phyloP scores from a whole-genome alignment of 768 basidiomycete genomes.

The Russula sp. region DNA sequence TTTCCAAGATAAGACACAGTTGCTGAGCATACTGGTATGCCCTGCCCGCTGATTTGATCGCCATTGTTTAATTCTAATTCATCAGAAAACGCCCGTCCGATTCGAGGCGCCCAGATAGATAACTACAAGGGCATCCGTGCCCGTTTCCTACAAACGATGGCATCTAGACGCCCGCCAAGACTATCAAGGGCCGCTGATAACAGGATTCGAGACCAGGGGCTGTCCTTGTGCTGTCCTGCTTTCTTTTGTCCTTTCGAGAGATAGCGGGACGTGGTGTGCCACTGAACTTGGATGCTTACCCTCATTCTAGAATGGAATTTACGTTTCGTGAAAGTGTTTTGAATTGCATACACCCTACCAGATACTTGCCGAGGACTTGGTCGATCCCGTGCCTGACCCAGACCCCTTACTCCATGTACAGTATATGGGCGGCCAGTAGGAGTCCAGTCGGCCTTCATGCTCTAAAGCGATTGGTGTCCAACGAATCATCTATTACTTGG shows the following conservation, averaged over 20 bases:
- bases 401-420: neutral
- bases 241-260: neutral
- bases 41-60: neutral
- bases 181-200: neutral
- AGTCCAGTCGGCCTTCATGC: too few species aligned
- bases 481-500: neutral
- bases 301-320: neutral
- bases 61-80: neutral
- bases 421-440: neutral
- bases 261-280: neutral
- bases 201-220: neutral
- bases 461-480: neutral
- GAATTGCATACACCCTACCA: neutral
- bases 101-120: neutral
- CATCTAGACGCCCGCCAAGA: neutral
- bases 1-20: neutral
- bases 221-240: neutral
- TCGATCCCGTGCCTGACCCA: neutral
- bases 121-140: neutral
- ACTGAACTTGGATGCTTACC: neutral
- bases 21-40: neutral
- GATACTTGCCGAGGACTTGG: neutral
- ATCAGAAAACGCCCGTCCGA: neutral
- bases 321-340: neutral
- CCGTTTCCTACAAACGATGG: neutral